Conservation (phyloP, 306 rosid genomes). For the Arachis stenosperma region DNA sequence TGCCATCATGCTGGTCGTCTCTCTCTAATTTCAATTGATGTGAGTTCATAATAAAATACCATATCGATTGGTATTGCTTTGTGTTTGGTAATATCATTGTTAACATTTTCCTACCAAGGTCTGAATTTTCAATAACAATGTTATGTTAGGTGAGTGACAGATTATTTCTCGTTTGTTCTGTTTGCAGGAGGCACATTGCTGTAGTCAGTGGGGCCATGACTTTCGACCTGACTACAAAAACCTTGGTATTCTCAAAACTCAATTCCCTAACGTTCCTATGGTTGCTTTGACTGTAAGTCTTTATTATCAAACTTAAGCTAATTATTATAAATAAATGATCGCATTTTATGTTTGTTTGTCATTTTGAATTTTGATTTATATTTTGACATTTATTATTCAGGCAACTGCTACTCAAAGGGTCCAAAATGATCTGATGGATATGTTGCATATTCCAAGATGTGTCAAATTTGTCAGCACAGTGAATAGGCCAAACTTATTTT, state of each 20-base stretch:
- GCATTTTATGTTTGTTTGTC: constrained; percentile 31
- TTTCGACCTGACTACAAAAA: constrained; percentile 97
- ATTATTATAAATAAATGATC: constrained; percentile 17
- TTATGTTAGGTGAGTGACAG: constrained; percentile 14
- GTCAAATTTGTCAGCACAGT: constrained; percentile 95
- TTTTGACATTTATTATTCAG: constrained; percentile 47
- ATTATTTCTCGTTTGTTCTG: constrained; percentile 34
- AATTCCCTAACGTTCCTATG: constrained; percentile 85
- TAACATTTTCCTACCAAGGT: constrained; percentile 12
- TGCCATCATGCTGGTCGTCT: constrained; percentile 88
- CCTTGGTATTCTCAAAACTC: constrained; percentile 94
- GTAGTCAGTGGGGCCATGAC: constrained; percentile 99
- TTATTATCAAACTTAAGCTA: constrained; percentile 17
- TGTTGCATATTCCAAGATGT: constrained; percentile 86
- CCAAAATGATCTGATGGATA: constrained; percentile 87
- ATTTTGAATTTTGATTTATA: constrained; percentile 23
- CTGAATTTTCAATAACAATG: constrained; percentile 7
- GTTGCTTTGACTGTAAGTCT: constrained; percentile 86
- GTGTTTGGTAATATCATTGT: constrained; percentile 17
- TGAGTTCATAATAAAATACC: constrained; percentile 48
- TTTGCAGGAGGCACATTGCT: constrained; percentile 97
- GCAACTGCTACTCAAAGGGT: constrained; percentile 98
- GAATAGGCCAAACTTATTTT: constrained; percentile 89
- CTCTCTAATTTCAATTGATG: constrained; percentile 85
- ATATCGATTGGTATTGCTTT: constrained; percentile 27